Conservation (phyloP, 345 rosid species). For the Salix arbutifolia region DNA sequence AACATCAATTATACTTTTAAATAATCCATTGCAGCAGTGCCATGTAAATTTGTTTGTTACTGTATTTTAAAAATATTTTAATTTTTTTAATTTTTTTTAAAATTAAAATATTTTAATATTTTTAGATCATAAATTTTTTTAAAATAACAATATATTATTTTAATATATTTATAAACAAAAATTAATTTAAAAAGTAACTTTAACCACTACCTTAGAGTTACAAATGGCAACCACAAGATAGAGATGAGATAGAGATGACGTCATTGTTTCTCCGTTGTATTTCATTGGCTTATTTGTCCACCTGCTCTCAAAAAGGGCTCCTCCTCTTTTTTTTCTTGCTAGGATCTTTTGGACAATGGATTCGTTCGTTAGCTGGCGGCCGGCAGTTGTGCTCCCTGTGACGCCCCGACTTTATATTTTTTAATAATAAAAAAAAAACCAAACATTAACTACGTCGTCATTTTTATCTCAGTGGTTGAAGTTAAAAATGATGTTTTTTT, state of each 20-base stretch:
- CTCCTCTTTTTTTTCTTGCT: neutral
- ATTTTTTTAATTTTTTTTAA: no score
- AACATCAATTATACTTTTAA: no score
- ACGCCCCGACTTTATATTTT: neutral
- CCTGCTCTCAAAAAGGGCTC: neutral
- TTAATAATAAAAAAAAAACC: neutral
- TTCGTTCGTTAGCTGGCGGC: neutral
- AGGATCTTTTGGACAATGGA: neutral
- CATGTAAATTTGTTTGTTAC: no score
- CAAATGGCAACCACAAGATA: neutral
- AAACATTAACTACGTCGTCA: neutral
- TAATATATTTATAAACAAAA: no score
- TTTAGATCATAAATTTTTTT: no score
- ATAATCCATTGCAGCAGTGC: no score
- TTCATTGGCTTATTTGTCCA: neutral
- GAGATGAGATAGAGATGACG: neutral
- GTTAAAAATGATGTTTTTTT: no score
- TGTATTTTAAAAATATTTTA: no score
- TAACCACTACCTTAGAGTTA: no score
- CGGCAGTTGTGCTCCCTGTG: neutral
- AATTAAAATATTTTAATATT: no score
- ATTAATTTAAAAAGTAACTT: no score
- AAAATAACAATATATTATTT: no score
- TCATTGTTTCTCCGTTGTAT: neutral
- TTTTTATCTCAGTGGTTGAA: neutral